Evolutionary conservation across 495 filamentous ascomycete genomes (phyloP), one percentile per base, ranked within the genome.

Genomic region (Penicillium roqueforti): DNA sequence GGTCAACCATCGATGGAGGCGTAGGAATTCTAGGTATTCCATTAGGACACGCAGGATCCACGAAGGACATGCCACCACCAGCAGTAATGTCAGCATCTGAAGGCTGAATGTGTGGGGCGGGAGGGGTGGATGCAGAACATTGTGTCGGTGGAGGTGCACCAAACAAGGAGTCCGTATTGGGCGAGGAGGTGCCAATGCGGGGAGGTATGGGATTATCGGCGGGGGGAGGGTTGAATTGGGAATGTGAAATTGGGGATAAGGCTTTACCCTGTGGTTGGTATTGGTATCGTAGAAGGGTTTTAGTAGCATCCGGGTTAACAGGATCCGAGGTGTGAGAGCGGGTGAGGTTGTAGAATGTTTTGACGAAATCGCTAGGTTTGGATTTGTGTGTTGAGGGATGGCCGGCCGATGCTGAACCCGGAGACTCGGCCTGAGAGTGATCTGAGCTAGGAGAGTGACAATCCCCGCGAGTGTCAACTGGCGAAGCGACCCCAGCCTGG

Each of bases 1-100:
- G 70, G 20, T 76, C 74, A 18, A 75, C 59, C 73, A 76, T 74
- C 6, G 70, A 75, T 0, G 74, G 72, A 1, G 72, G 74, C 16
- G 73, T 75, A 43, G 73, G 64, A 32, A 66, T 63, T 13, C 52
- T 60, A 18, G 57, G 48, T 0, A 58, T 51, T 3, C 47, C 36
- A 40, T 60, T 60, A 1, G 65, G 64, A 16, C 65, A 65, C 11
- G 51, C 23, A 9, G 63, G 25, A 19, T 72, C 68, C 51, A 69
- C 59, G 42, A 62, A 68, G 6, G 62, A 44, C 32, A 61, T 49
- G 13, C 6, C 26, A 29, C 53, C 38, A 19, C 61, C 52, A 14
- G 32, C 23, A 32, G 19, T 19, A 20, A 41, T 22, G 25, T 28
- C 40, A 13, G 50, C 22, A 6, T 31, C 14, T n/a, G 44, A 42